Percentiles rank a stretch among this genome's conserved stretches.
These are phyloP conservation scores for Clarireedia hainanense DNA, from an alignment of 2,329 filamentous ascomycete species.

Conservation along the genomic window DNA sequence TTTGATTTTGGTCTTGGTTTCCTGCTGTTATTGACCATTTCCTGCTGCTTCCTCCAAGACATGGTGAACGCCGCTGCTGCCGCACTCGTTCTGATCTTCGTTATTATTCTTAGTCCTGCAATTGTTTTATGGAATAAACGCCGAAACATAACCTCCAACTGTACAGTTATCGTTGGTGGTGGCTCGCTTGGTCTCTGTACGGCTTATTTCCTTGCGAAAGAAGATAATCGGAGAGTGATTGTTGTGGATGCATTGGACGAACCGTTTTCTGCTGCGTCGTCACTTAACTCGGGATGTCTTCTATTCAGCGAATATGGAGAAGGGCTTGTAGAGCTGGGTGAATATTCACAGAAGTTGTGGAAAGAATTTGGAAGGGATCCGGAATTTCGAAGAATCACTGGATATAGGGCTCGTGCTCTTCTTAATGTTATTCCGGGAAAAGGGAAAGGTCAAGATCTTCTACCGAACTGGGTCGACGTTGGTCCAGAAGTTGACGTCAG, in stretches of 20 bases:
- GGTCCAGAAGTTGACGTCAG: neutral
- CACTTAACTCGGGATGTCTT: neutral
- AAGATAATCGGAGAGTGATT: neutral
- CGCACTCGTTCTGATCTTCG: neutral
- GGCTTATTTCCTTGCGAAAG: neutral
- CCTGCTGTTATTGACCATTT: neutral
- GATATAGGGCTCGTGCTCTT: neutral
- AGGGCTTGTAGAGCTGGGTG: neutral
- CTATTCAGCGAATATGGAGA: neutral
- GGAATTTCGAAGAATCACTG: neutral
- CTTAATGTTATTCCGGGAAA: neutral
- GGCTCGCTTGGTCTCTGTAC: neutral
- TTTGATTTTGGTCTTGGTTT: neutral
- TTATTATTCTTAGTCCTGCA: neutral
- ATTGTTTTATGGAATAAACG: neutral
- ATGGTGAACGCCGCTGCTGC: neutral
- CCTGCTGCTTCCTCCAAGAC: neutral
- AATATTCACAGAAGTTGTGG: neutral
- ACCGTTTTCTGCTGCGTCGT: neutral
- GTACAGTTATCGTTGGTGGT: neutral
- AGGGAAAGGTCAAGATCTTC: neutral
- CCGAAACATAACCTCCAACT: neutral
- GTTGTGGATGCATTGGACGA: neutral
- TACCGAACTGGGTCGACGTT: neutral
- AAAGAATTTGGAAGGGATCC: neutral